A percentile compares a stretch with the other conserved stretches of the same genome.
phyloP scores from a whole-genome alignment of 306 rosid species.

The Acacia confusa region DNA sequence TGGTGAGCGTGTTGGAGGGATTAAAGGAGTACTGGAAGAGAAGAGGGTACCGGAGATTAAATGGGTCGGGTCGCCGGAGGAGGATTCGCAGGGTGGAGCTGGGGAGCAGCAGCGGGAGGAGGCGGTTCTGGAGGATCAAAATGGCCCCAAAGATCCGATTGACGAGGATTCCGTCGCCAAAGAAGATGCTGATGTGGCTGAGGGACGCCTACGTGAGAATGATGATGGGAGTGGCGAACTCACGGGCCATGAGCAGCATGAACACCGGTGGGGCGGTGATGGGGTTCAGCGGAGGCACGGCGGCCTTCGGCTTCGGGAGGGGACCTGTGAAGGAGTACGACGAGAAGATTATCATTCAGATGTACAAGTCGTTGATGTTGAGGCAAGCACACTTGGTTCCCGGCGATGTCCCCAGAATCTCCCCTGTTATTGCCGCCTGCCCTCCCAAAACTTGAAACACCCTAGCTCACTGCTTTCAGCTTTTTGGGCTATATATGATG shows the following conservation, averaged over 20 bases:
- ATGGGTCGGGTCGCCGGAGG: slow-evolving; percentile 33
- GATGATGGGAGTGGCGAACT: slow-evolving; percentile 71
- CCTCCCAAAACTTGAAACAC: not conserved
- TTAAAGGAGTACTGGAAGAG: slow-evolving; percentile 53
- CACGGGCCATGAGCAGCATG: slow-evolving; percentile 44
- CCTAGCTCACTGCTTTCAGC: not conserved
- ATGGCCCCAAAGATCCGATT: slow-evolving; percentile 47
- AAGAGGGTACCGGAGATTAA: slow-evolving; percentile 50
- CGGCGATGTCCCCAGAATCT: slow-evolving; percentile 31
- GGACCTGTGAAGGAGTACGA: slow-evolving; percentile 71
- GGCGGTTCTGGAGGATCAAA: slow-evolving; percentile 61
- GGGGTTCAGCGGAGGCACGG: slow-evolving; percentile 37
- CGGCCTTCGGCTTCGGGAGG: slow-evolving; percentile 27
- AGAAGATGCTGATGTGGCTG: slow-evolving; percentile 61
- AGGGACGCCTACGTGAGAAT: slow-evolving; percentile 72
- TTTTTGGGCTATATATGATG: not conserved
- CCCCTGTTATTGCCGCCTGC: slow-evolving; percentile 1
- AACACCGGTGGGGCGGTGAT: slow-evolving; percentile 13
- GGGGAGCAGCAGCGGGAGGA: slow-evolving; percentile 27
- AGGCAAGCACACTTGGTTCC: slow-evolving; percentile 48
- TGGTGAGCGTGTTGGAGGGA: slow-evolving; percentile 43
- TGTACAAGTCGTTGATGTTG: slow-evolving; percentile 57
- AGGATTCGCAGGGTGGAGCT: slow-evolving; percentile 33
- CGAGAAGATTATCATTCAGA: slow-evolving; percentile 62
- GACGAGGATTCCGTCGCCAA: slow-evolving; percentile 52